These are phyloP conservation scores for Selenicereus undatus DNA, from an alignment of 148 eudicot genomes.

Conservation along the genomic window DNA sequence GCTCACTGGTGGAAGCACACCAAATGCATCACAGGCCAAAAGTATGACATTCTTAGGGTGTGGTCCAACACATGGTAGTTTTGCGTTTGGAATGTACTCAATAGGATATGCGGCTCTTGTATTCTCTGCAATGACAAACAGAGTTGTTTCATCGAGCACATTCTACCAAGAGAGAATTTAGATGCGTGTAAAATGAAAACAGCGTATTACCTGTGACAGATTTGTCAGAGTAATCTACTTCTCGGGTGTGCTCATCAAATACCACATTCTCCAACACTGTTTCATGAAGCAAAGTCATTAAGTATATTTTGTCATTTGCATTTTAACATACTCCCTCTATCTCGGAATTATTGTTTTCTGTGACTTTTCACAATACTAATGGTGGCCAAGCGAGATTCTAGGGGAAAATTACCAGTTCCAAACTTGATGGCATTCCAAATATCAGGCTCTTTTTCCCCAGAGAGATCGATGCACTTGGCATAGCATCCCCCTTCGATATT, in stretches of 20 bases:
- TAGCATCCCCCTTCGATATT: constrained; percentile 89
- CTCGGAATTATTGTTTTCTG: too few species aligned
- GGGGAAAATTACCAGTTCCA: constrained; percentile 34
- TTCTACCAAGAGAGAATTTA: not conserved
- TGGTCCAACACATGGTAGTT: constrained; percentile 83
- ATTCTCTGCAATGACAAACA: constrained; percentile 43
- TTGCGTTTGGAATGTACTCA: constrained; percentile 83
- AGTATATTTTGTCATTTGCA: not conserved
- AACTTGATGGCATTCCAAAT: constrained; percentile 83
- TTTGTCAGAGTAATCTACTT: constrained; percentile 78
- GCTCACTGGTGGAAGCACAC: constrained; percentile 93
- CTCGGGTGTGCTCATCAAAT: constrained; percentile 85
- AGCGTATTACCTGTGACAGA: constrained; percentile 66
- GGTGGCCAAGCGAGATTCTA: not conserved
- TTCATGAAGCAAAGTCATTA: not conserved
- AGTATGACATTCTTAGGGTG: constrained; percentile 79
- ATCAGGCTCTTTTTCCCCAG: constrained; percentile 74
- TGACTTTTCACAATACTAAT: too few species aligned
- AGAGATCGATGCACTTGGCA: constrained; percentile 81
- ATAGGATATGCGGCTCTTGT: constrained; percentile 90
- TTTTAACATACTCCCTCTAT: not conserved
- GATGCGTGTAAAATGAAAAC: not conserved
- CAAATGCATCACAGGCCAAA: constrained; percentile 79
- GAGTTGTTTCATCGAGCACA: not conserved
- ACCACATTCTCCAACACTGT: constrained; percentile 91